Conservation (phyloP, 495 filamentous ascomycete species). For the Tuber magnatum region DNA sequence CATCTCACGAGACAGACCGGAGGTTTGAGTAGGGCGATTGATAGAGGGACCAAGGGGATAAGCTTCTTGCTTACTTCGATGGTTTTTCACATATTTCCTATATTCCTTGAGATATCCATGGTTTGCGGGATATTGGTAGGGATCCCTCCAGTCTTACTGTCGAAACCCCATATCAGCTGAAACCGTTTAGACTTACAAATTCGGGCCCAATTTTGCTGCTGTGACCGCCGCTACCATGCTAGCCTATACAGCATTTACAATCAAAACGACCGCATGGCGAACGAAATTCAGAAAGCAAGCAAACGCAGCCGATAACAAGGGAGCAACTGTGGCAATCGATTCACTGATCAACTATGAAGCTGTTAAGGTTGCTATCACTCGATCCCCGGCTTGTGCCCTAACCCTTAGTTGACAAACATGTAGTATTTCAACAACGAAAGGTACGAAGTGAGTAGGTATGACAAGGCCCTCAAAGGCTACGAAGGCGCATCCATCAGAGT, state of each 20-base stretch:
- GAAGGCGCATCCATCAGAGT: constrained; percentile 95
- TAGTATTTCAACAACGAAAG: constrained; percentile 96
- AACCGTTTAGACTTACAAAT: constrained; percentile 72
- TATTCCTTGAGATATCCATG: constrained; percentile 85
- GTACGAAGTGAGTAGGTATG: constrained; percentile 85
- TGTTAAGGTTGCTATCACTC: constrained; percentile 55
- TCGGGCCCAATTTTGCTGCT: constrained; percentile 80
- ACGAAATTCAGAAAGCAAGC: constrained; percentile 92
- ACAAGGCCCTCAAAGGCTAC: constrained; percentile 75
- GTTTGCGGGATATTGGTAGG: constrained; percentile 80
- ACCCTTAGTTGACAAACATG: not conserved
- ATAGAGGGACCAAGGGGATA: constrained; percentile 95
- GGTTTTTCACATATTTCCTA: constrained; percentile 96
- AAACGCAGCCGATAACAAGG: constrained; percentile 92
- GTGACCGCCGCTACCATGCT: constrained; percentile 89
- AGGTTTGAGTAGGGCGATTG: constrained; percentile 86
- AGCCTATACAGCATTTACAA: constrained; percentile 89
- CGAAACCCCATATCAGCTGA: constrained; percentile 6
- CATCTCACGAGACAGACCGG: constrained; percentile 91
- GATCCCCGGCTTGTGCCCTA: not conserved
- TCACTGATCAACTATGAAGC: constrained; percentile 97
- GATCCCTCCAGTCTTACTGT: constrained; percentile 16
- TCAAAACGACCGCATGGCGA: constrained; percentile 89
- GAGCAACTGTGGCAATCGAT: constrained; percentile 90
- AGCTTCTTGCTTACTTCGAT: constrained; percentile 94